Percentiles rank a stretch among this genome's conserved stretches.
These are phyloP conservation scores for Drechslerella coelobrocha DNA, from an alignment of 2,329 filamentous ascomycete species.

Conservation along the genomic window DNA sequence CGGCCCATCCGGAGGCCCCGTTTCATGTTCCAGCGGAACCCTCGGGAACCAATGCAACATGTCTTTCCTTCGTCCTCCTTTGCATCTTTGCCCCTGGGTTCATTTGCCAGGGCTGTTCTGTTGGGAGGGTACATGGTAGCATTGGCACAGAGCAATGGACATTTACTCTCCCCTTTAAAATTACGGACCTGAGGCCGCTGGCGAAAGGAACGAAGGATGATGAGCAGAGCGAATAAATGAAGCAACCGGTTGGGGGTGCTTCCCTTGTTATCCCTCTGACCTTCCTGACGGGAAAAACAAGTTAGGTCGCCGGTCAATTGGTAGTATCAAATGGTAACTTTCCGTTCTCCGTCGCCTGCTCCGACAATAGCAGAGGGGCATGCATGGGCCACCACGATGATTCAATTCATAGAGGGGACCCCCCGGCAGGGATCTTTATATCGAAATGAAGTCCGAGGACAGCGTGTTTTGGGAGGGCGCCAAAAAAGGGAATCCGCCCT, in stretches of 20 bases:
- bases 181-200: not conserved
- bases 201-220: conserved; percentile 1
- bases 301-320: too few relatives aligned
- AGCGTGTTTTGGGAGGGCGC: conserved; percentile 40
- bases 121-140: not conserved
- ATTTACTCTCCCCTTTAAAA: not conserved
- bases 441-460: conserved; percentile 38
- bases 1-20: not conserved
- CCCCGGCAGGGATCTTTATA: conserved; percentile 7
- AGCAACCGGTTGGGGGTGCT: not conserved
- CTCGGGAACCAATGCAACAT: conserved; percentile 1
- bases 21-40: conserved; percentile 1
- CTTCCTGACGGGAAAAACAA: not conserved
- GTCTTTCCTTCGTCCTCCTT: not conserved
- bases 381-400: conserved; percentile 10
- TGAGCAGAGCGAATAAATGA: not conserved
- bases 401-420: conserved; percentile 16
- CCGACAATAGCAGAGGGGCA: conserved; percentile 9
- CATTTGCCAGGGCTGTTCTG: not conserved
- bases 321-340: too few relatives aligned
- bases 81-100: not conserved
- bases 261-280: not conserved
- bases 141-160: not conserved
- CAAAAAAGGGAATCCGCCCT: conserved; percentile 48
- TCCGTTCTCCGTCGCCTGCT: conserved; percentile 32